Evolutionary conservation across 495 filamentous ascomycete species (phyloP).

Genomic region (Chaetomium fimeti): DNA sequence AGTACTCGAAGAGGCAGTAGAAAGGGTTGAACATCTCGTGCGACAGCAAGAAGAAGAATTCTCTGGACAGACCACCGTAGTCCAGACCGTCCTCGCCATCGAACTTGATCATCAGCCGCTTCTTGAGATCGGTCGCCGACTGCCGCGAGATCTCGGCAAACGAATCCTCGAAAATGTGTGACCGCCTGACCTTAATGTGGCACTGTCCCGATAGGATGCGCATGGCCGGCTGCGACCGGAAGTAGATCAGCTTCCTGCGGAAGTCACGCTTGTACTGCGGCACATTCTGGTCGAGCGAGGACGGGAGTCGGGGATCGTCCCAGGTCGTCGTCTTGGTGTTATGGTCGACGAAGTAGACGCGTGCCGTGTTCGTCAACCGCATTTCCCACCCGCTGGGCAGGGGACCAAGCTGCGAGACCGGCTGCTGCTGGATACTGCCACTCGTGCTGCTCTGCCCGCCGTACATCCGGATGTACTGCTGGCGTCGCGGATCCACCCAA

Average conservation of each 20-base stretch:
- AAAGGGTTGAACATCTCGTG: slow-evolving; percentile 99
- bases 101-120: slow-evolving; percentile 98
- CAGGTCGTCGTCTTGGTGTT: slow-evolving; percentile 99
- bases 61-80: slow-evolving; percentile 96
- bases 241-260: slow-evolving; percentile 96
- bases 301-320: slow-evolving; percentile 94
- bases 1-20: slow-evolving; percentile 99
- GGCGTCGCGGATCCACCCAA: slow-evolving; percentile 97
- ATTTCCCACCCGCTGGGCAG: slow-evolving; percentile 99
- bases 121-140: slow-evolving; percentile 94
- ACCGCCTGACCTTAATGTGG: slow-evolving; percentile 94
- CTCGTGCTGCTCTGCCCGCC: slow-evolving; percentile 72
- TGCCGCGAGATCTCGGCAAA: slow-evolving; percentile 98
- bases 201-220: slow-evolving; percentile 95
- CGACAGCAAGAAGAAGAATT: slow-evolving; percentile 99
- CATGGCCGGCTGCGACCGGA: slow-evolving; percentile 95
- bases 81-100: slow-evolving; percentile 97
- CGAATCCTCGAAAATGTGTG: slow-evolving; percentile 97
- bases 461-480: slow-evolving; percentile 98
- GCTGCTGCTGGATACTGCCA: slow-evolving; percentile 93
- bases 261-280: slow-evolving; percentile 99
- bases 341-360: slow-evolving; percentile 98
- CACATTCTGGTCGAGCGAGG: slow-evolving; percentile 95
- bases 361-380: slow-evolving; percentile 95
- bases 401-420: slow-evolving; percentile 95